These are phyloP conservation scores for Aspergillus phoenicis DNA, from an alignment of 2,329 filamentous ascomycete genomes.

Conservation along the genomic window DNA sequence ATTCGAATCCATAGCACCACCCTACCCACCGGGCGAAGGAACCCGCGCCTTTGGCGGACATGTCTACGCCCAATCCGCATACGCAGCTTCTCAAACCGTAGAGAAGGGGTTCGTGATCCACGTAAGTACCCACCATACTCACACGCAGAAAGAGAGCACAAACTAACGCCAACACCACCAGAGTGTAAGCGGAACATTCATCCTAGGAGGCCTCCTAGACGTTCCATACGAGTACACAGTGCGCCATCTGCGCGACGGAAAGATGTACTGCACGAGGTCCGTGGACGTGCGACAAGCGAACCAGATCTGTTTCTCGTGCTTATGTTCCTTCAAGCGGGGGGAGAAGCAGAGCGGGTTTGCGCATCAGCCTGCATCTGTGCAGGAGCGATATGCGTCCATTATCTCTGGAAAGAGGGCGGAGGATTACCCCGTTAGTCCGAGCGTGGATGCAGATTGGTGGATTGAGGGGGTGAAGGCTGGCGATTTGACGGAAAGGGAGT, in stretches of 20 bases:
- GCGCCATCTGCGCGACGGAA: conserved; percentile 54
- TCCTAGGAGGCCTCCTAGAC: conserved; percentile 49
- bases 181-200: conserved; percentile 58
- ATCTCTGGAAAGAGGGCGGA: conserved; percentile 35
- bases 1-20: conserved; percentile 33
- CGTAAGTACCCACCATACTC: conserved; percentile 36
- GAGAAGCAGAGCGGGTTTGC: conserved; percentile 35
- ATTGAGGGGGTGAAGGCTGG: conserved; percentile 31
- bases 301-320: conserved; percentile 55
- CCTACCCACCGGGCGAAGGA: conserved; percentile 47
- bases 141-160: neutral
- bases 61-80: conserved; percentile 60
- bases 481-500: conserved; percentile 32
- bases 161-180: conserved; percentile 24
- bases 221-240: conserved; percentile 56
- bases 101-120: conserved; percentile 54
- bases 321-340: conserved; percentile 55
- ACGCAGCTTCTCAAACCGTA: conserved; percentile 59
- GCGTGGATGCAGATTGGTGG: conserved; percentile 43
- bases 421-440: conserved; percentile 37
- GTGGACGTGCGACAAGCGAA: conserved; percentile 55
- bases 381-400: conserved; percentile 33
- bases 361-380: conserved; percentile 35
- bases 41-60: conserved; percentile 57
- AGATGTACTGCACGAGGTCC: conserved; percentile 54